Conservation (phyloP, 1,284 basidiomycete genomes). For the Tilletia caries region DNA sequence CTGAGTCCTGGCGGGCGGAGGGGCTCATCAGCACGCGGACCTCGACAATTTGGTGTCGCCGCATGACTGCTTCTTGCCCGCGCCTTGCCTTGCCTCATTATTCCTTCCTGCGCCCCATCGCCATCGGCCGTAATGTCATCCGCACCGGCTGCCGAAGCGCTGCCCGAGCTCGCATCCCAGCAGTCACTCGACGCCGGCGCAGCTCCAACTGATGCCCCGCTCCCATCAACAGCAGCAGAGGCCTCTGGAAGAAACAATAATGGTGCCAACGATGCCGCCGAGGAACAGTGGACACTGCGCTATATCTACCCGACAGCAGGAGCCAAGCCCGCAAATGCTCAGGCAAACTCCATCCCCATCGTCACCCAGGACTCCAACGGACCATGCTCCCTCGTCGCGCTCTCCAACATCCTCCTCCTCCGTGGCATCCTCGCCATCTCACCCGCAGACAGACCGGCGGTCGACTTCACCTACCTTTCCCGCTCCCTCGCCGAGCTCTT, state of each 20-base stretch:
- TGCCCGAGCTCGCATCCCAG: too few species aligned
- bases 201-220: too few species aligned
- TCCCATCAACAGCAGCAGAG: too few species aligned
- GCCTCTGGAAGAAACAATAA: not conserved
- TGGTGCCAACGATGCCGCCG: conserved; percentile 27
- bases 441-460: conserved; percentile 63
- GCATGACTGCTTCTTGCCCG: too few species aligned
- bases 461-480: conserved; percentile 78
- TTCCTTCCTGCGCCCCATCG: too few species aligned
- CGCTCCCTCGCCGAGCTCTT: conserved; percentile 78
- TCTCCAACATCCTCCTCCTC: conserved; percentile 55
- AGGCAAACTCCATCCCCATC: conserved; percentile 33
- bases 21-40: too few species aligned
- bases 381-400: conserved; percentile 84
- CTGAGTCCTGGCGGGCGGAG: too few species aligned
- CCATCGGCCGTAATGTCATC: too few species aligned
- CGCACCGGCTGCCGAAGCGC: too few species aligned
- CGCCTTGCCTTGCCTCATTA: too few species aligned
- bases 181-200: too few species aligned
- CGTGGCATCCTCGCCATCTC: conserved; percentile 50
- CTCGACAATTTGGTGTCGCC: too few species aligned
- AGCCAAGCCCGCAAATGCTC: conserved; percentile 21
- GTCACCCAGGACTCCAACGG: conserved; percentile 59
- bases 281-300: conserved; percentile 42
- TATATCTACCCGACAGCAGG: conserved; percentile 26